These are phyloP conservation scores for Claviceps spartinae DNA, from an alignment of 2,329 filamentous ascomycete genomes.

Conservation along the genomic window DNA sequence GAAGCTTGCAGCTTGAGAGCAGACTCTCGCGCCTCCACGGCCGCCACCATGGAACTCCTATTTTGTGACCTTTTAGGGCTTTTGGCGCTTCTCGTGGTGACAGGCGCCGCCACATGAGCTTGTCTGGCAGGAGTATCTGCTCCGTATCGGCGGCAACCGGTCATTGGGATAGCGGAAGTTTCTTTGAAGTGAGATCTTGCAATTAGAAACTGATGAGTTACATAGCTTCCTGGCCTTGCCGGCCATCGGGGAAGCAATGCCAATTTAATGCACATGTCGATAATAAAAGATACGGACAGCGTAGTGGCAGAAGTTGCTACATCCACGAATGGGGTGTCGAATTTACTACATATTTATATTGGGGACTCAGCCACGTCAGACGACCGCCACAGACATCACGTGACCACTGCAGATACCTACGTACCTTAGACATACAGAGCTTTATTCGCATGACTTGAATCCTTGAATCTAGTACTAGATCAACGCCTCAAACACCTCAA, in stretches of 20 bases:
- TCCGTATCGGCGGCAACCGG: not conserved
- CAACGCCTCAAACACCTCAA: too few relatives aligned
- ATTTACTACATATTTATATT: too few relatives aligned
- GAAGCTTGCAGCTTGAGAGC: conserved; percentile 10
- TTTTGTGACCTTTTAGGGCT: not conserved
- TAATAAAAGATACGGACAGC: too few relatives aligned
- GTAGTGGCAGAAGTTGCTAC: too few relatives aligned
- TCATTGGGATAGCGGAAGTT: not conserved
- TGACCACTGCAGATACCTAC: too few relatives aligned
- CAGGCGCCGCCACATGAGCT: not conserved
- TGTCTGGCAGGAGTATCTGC: not conserved
- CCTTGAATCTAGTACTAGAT: too few relatives aligned
- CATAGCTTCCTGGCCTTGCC: not conserved
- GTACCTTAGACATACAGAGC: too few relatives aligned
- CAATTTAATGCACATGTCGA: not conserved
- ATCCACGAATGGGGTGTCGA: too few relatives aligned
- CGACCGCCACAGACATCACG: too few relatives aligned
- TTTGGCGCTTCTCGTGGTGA: not conserved
- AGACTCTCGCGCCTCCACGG: conserved; percentile 12
- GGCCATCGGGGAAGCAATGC: not conserved
- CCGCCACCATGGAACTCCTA: not conserved
- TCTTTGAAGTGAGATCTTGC: not conserved
- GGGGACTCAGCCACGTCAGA: too few relatives aligned
- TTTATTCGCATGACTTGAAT: too few relatives aligned
- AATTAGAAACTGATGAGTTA: not conserved